These are phyloP conservation scores for Lolium perenne DNA, from an alignment of 176 grass and related monocot genomes.

Conservation along the genomic window DNA sequence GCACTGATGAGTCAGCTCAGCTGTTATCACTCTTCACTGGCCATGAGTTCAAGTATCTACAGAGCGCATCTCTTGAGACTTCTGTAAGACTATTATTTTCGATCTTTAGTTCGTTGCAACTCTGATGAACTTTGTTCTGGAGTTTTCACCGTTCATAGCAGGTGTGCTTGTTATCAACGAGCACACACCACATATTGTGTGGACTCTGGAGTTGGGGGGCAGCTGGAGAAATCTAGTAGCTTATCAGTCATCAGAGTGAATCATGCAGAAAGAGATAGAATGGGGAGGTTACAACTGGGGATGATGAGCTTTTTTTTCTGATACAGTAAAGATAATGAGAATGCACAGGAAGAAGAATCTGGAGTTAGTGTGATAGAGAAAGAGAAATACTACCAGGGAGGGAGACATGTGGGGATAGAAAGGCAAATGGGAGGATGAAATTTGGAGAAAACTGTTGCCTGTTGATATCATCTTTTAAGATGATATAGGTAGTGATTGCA, in stretches of 20 bases:
- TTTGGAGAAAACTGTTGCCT: background rate
- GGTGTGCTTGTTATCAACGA: background rate
- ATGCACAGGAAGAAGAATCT: constrained; percentile 18
- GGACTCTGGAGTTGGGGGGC: background rate
- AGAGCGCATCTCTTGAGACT: background rate
- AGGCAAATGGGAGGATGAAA: background rate
- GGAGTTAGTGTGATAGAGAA: constrained; percentile 22
- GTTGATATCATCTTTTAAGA: background rate
- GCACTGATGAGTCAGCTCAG: constrained; percentile 1
- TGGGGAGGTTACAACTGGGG: constrained; percentile 11
- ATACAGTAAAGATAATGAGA: constrained; percentile 14
- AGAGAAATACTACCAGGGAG: constrained; percentile 9
- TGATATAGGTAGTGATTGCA: constrained; percentile 8
- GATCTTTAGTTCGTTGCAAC: background rate
- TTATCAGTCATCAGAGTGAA: background rate
- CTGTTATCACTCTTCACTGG: constrained; percentile 6
- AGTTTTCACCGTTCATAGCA: constrained; percentile 7
- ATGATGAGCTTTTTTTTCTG: background rate
- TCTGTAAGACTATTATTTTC: constrained; percentile 11
- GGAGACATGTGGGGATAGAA: constrained; percentile 11
- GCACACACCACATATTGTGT: background rate
- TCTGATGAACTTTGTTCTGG: constrained; percentile 15
- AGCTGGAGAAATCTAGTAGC: constrained; percentile 3
- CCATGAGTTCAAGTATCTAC: constrained; percentile 35
- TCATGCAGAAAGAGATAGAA: background rate